phyloP scores from a whole-genome alignment of 2,329 filamentous ascomycete species.

The Fusarium burgessii region DNA sequence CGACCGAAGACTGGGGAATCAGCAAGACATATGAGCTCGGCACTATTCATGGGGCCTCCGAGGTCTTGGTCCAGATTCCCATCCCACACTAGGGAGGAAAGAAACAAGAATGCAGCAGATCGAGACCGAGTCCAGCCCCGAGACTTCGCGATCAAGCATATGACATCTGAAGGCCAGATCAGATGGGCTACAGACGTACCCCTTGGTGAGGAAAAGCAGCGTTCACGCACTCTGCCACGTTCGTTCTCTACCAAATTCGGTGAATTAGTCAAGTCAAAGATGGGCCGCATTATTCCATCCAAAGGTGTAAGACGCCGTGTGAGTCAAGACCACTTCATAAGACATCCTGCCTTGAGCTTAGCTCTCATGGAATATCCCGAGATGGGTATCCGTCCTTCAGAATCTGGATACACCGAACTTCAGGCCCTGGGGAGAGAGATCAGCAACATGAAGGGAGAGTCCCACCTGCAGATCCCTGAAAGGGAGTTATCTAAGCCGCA shows the following conservation, averaged over 20 bases:
- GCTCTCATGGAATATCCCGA: constrained; percentile 41
- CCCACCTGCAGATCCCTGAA: not conserved
- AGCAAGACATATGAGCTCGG: not conserved
- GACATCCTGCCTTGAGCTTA: not conserved
- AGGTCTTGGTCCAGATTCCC: constrained; percentile 53
- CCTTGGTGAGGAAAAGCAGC: not conserved
- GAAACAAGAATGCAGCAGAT: constrained; percentile 40
- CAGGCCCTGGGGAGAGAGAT: constrained; percentile 39
- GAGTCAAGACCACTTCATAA: not conserved
- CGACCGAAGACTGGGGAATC: constrained; percentile 3
- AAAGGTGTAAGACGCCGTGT: constrained; percentile 1
- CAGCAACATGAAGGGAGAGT: constrained; percentile 28
- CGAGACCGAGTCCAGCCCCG: constrained; percentile 44
- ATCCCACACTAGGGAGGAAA: constrained; percentile 48
- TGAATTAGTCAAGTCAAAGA: constrained; percentile 43
- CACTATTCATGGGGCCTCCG: constrained; percentile 38
- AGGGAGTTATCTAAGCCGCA: constrained; percentile 5
- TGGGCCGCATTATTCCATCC: constrained; percentile 20
- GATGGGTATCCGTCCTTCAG: constrained; percentile 40
- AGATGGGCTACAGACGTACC: constrained; percentile 46
- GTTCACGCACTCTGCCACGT: constrained; percentile 22
- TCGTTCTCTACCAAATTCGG: constrained; percentile 50
- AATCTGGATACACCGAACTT: constrained; percentile 39
- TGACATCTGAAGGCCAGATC: constrained; percentile 35
- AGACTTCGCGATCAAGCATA: constrained; percentile 48